phyloP scores from a whole-genome alignment of 495 filamentous ascomycete genomes.

The Talaromyces wortmannii region DNA sequence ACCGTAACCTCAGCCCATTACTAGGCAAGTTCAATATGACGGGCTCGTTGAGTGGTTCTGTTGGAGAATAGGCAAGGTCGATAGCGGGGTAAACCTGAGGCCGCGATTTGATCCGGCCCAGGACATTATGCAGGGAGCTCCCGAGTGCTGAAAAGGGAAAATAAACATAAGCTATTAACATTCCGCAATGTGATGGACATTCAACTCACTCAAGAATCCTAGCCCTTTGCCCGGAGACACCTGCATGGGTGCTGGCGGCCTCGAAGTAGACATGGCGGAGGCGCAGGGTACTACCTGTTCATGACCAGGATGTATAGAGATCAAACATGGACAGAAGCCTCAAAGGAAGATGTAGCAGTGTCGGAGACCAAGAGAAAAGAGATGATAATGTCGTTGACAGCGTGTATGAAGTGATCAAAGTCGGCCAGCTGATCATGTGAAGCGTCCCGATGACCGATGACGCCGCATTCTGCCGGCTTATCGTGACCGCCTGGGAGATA shows the following conservation, averaged over 20 bases:
- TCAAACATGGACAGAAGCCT: not conserved
- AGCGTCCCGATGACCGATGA: constrained; percentile 5
- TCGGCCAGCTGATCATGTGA: constrained; percentile 2
- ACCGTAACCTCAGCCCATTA: constrained; percentile 84
- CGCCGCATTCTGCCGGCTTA: constrained; percentile 3
- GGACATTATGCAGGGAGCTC: constrained; percentile 79
- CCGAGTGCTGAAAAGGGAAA: constrained; percentile 58
- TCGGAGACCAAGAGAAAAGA: too few relatives aligned
- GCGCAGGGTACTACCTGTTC: not conserved
- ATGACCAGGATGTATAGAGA: not conserved
- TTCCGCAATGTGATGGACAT: not conserved
- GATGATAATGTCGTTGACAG: not conserved
- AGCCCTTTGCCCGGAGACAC: constrained; percentile 71
- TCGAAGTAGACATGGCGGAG: constrained; percentile 37
- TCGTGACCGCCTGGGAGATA: not conserved
- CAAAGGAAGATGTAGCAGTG: too few relatives aligned
- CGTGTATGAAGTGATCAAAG: not conserved
- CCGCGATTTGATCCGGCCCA: constrained; percentile 79
- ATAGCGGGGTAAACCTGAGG: constrained; percentile 74
- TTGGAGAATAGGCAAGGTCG: constrained; percentile 67
- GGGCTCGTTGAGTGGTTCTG: constrained; percentile 63
- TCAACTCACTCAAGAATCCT: constrained; percentile 64
- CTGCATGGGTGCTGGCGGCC: constrained; percentile 41
- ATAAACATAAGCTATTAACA: not conserved
- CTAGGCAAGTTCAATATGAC: constrained; percentile 66